phyloP scores from a whole-genome alignment of 2,329 filamentous ascomycete genomes.

The Albophoma yamanashiensis region DNA sequence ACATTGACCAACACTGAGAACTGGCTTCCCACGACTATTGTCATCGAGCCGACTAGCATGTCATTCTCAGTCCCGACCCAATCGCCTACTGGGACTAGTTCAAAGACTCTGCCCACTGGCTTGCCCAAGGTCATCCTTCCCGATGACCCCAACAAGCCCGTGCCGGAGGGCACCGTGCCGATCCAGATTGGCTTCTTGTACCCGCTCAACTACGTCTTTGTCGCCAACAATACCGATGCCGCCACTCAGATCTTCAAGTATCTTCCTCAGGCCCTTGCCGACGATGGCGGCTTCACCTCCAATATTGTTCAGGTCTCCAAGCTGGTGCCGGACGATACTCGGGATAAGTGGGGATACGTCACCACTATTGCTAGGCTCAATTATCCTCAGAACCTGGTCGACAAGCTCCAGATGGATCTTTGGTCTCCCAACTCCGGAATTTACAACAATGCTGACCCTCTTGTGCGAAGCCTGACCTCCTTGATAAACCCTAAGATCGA shows the following conservation, averaged over 20 bases:
- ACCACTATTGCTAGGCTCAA: slow-evolving; percentile 62
- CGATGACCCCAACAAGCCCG: slow-evolving; percentile 37
- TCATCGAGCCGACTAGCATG: slow-evolving; percentile 37
- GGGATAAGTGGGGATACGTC: slow-evolving; percentile 58
- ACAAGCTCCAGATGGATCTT: slow-evolving; percentile 57
- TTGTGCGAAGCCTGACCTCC: slow-evolving; percentile 62
- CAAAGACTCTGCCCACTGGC: slow-evolving; percentile 48
- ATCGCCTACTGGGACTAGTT: slow-evolving; percentile 27
- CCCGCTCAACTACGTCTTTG: slow-evolving; percentile 74
- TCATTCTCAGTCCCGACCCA: slow-evolving; percentile 19
- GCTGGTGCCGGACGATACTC: slow-evolving; percentile 69
- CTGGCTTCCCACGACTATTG: slow-evolving; percentile 50
- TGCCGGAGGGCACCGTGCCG: slow-evolving; percentile 54
- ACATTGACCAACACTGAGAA: slow-evolving; percentile 31
- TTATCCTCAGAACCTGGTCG: slow-evolving; percentile 62
- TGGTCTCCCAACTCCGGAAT: slow-evolving; percentile 60
- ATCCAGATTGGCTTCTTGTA: slow-evolving; percentile 81
- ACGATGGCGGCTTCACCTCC: slow-evolving; percentile 46
- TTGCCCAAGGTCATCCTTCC: slow-evolving; percentile 71
- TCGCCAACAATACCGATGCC: slow-evolving; percentile 59
- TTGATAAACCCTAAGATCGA: slow-evolving; percentile 75
- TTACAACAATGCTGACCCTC: slow-evolving; percentile 57
- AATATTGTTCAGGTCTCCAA: slow-evolving; percentile 55
- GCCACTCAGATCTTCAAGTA: slow-evolving; percentile 78
- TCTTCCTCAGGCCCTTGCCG: slow-evolving; percentile 59